These are phyloP conservation scores for Penicillium sp. DNA, from an alignment of 2,329 filamentous ascomycete species.

Conservation along the genomic window DNA sequence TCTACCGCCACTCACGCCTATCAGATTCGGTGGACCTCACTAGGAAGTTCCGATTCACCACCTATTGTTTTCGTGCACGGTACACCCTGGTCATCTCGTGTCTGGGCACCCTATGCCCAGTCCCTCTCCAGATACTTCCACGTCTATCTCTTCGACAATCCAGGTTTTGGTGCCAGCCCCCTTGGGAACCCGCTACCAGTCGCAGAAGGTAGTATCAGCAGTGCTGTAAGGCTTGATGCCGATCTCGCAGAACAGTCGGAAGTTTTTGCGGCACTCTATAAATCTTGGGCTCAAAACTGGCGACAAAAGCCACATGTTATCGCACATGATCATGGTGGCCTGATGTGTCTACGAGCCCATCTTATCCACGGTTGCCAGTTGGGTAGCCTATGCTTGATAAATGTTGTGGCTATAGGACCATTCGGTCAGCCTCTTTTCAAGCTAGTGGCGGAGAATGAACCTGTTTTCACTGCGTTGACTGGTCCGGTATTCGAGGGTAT, in stretches of 20 bases:
- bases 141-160: conserved; percentile 53
- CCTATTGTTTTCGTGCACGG: conserved; percentile 53
- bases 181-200: conserved; percentile 22
- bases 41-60: conserved; percentile 35
- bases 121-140: conserved; percentile 41
- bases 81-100: conserved; percentile 52
- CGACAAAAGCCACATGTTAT: conserved; percentile 40
- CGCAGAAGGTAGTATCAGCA: conserved; percentile 17
- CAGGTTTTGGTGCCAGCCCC: conserved; percentile 50
- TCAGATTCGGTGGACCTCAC: conserved; percentile 36
- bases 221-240: conserved; percentile 33
- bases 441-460: conserved; percentile 40
- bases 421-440: conserved; percentile 52
- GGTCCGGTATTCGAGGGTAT: conserved; percentile 44
- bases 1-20: conserved; percentile 32
- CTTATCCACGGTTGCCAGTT: conserved; percentile 44
- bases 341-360: conserved; percentile 46
- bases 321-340: conserved; percentile 52
- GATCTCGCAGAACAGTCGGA: conserved; percentile 44
- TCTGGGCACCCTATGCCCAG: conserved; percentile 44
- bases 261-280: conserved; percentile 45
- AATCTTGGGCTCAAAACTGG: conserved; percentile 33
- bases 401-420: conserved; percentile 50
- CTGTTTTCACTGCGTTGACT: conserved; percentile 42
- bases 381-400: conserved; percentile 46